phyloP scores from a whole-genome alignment of 1,284 basidiomycete genomes.

The Caloboletus inedulis region DNA sequence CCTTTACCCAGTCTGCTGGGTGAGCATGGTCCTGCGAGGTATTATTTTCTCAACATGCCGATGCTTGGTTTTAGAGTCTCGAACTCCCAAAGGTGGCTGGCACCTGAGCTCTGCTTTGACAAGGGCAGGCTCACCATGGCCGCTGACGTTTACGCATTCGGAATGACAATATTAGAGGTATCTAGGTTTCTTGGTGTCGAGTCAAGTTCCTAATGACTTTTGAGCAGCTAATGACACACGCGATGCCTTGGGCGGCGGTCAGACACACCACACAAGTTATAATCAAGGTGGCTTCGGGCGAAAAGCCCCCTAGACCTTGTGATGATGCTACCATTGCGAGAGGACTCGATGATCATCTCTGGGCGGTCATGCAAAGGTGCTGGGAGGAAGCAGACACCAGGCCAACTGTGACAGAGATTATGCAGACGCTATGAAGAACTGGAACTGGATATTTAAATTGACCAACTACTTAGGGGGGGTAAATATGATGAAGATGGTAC shows the following conservation, averaged over 20 bases:
- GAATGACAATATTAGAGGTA: conserved; percentile 56
- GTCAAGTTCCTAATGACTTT: not conserved
- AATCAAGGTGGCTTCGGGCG: conserved; percentile 40
- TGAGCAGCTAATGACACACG: conserved; percentile 47
- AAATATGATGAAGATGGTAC: too few relatives aligned
- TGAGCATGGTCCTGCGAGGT: conserved; percentile 9
- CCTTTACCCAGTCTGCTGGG: conserved; percentile 52
- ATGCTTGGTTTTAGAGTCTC: conserved; percentile 24
- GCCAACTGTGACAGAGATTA: conserved; percentile 43
- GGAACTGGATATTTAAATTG: not conserved
- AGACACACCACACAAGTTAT: conserved; percentile 50
- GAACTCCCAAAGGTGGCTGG: conserved; percentile 48
- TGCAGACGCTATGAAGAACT: conserved; percentile 20
- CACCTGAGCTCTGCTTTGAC: conserved; percentile 53
- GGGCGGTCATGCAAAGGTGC: conserved; percentile 43
- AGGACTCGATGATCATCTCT: conserved; percentile 47
- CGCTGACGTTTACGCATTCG: conserved; percentile 53
- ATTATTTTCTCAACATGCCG: not conserved
- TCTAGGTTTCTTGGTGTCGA: not conserved
- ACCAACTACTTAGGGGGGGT: too few relatives aligned
- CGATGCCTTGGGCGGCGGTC: conserved; percentile 46
- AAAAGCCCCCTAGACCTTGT: conserved; percentile 42
- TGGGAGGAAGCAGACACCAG: conserved; percentile 40
- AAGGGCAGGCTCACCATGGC: conserved; percentile 44
- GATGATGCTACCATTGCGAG: conserved; percentile 35